A percentile compares a stretch with the other conserved stretches of the same genome.
Evolutionary conservation across 2,329 filamentous ascomycete species (phyloP).

Genomic region (Aspergillus japonicus): DNA sequence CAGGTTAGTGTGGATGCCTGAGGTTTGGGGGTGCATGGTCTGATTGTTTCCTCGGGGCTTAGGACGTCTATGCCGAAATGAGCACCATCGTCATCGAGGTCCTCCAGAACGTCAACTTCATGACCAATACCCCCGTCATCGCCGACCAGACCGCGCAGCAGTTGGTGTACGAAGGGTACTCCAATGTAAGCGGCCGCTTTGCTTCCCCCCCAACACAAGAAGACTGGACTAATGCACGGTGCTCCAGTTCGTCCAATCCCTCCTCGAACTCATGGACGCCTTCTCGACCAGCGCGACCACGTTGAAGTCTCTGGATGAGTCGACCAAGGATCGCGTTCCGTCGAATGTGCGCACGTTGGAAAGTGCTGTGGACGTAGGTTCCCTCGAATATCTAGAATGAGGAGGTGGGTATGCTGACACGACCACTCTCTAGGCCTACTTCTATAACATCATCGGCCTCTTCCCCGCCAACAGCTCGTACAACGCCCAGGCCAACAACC

Average conservation of each 20-base stretch:
- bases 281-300: neutral
- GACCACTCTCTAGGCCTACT: neutral
- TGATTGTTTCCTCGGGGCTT: neutral
- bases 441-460: slow-evolving; percentile 5
- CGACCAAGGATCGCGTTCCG: neutral
- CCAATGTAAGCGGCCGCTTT: neutral
- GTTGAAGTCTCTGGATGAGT: neutral
- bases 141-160: neutral
- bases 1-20: neutral
- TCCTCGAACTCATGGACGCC: slow-evolving; percentile 5
- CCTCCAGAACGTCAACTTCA: neutral
- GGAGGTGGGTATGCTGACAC: neutral
- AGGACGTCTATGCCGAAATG: slow-evolving; percentile 4
- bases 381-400: too few relatives aligned
- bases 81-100: slow-evolving; percentile 3
- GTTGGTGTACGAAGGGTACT: slow-evolving; percentile 2
- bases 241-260: slow-evolving; percentile 5
- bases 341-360: neutral
- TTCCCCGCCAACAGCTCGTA: slow-evolving; percentile 5
- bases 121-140: slow-evolving; percentile 4
- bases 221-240: too few relatives aligned
- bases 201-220: too few relatives aligned
- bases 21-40: neutral
- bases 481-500: slow-evolving; percentile 4
- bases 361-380: neutral